Base-by-base conservation (phyloP, 2,329 filamentous ascomycete genomes). In the Zasmidium citrigriseum region DNA sequence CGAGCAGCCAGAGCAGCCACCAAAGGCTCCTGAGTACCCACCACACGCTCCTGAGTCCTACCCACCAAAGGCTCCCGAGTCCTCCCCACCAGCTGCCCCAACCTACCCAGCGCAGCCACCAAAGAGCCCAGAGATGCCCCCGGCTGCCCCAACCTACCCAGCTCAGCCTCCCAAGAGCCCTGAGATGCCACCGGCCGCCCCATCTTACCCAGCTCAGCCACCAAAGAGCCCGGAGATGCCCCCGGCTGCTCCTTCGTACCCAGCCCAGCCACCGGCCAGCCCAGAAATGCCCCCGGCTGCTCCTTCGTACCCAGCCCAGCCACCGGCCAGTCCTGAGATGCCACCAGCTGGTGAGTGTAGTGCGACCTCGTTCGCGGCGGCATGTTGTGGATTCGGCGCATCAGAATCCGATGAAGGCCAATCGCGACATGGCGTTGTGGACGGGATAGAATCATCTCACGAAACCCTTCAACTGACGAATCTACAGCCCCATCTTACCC, bases 311-410 rank as follows among this genome's bases (percentile, higher is more conserved):
- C 49, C 49, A 41, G 44, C 29, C 41, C n/a, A n/a, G n/a, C n/a
- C n/a, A n/a, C 47, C 55, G 44, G 54, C 52, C n/a, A 54, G 57
- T 46, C 53, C 54, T 22, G 46, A 12, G 27, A 46, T 4, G 54
- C 58, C 7, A 14, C 27, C 27, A n/a, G 34, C 34, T 41, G 34
- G 34, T 41, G 34, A 41, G 34, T 41, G 18, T 4, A 9, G 7
- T n/a, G n/a, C n/a, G n/a, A n/a, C n/a, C n/a, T n/a, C n/a, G n/a
- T n/a, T n/a, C n/a, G n/a, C n/a, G n/a, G n/a, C n/a, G n/a, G n/a
- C n/a, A n/a, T n/a, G n/a, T n/a, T n/a, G n/a, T n/a, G n/a, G n/a
- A n/a, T n/a, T n/a, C n/a, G n/a, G n/a, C n/a, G n/a, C n/a, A n/a
- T n/a, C n/a, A n/a, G n/a, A n/a, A n/a, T n/a, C n/a, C n/a, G n/a